Evolutionary conservation across 1,139 yeast genomes (phyloP).

Genomic region (Geotrichum reessii): DNA sequence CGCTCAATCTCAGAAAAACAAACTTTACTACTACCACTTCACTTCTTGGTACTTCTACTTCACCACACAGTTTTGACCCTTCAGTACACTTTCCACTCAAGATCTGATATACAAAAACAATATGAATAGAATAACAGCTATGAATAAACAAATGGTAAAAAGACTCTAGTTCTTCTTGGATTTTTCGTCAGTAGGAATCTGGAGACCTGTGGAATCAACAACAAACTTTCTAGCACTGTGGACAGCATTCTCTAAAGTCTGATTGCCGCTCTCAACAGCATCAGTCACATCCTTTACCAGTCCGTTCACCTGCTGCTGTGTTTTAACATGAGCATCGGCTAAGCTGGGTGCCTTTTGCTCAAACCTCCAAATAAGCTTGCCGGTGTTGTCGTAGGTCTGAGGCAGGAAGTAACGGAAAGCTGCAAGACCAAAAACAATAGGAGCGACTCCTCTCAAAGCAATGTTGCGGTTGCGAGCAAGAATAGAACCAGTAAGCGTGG

Average conservation of each 20-base stretch:
- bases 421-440: slow-evolving; percentile 58
- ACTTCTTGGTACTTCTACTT: too few relatives aligned
- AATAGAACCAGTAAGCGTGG: slow-evolving; percentile 76
- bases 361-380: slow-evolving; percentile 54
- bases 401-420: slow-evolving; percentile 79
- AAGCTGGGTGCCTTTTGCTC: slow-evolving; percentile 65
- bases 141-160: background rate
- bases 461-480: slow-evolving; percentile 67
- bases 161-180: slow-evolving; percentile 12
- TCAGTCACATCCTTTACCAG: slow-evolving; percentile 44
- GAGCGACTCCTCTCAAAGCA: slow-evolving; percentile 53
- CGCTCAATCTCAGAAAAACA: too few relatives aligned
- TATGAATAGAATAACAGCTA: background rate
- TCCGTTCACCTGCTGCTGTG: slow-evolving; percentile 45
- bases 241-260: slow-evolving; percentile 39
- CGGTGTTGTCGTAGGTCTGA: slow-evolving; percentile 62
- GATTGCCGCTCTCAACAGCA: slow-evolving; percentile 36
- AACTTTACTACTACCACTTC: too few relatives aligned
- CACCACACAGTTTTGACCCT: background rate
- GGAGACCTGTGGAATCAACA: slow-evolving; percentile 56
- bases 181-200: slow-evolving; percentile 13
- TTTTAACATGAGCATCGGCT: slow-evolving; percentile 57
- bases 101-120: background rate
- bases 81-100: background rate
- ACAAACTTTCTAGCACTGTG: slow-evolving; percentile 45